Conservation (phyloP, 73 alveolate genomes). For the Stentor roeselii region DNA sequence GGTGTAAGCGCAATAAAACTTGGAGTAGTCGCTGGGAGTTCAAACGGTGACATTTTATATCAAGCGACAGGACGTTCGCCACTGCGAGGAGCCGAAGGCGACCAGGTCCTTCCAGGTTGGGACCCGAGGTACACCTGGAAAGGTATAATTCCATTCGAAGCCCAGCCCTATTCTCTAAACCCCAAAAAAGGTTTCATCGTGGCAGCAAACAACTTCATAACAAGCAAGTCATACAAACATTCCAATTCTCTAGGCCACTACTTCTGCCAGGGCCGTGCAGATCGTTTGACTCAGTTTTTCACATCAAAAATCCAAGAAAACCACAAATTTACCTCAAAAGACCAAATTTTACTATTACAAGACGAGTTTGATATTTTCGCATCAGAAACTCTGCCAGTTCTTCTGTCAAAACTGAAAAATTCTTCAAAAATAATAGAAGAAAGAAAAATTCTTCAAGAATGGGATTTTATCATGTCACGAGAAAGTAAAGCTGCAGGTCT, state of each 20-base stretch:
- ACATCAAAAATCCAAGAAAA: background rate
- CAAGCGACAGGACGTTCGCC: background rate
- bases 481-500: background rate
- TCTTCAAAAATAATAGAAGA: background rate
- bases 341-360: too few relatives aligned
- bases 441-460: too few relatives aligned
- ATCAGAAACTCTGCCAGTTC: background rate
- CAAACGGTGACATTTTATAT: background rate
- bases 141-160: conserved; percentile 57
- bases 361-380: background rate
- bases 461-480: background rate
- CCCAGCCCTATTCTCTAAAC: conserved; percentile 75
- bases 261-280: background rate
- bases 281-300: background rate
- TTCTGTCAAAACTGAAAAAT: background rate
- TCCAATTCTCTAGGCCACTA: background rate
- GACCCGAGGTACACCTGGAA: conserved; percentile 26
- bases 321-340: background rate
- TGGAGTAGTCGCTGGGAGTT: background rate
- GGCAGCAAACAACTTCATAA: conserved; percentile 67
- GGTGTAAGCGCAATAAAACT: background rate
- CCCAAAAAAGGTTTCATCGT: conserved; percentile 94
- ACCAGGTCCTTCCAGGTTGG: background rate
- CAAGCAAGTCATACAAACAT: background rate
- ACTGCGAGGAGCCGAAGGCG: background rate